phyloP scores from a whole-genome alignment of 139 green algal genomes.

The Chlorella sp. region DNA sequence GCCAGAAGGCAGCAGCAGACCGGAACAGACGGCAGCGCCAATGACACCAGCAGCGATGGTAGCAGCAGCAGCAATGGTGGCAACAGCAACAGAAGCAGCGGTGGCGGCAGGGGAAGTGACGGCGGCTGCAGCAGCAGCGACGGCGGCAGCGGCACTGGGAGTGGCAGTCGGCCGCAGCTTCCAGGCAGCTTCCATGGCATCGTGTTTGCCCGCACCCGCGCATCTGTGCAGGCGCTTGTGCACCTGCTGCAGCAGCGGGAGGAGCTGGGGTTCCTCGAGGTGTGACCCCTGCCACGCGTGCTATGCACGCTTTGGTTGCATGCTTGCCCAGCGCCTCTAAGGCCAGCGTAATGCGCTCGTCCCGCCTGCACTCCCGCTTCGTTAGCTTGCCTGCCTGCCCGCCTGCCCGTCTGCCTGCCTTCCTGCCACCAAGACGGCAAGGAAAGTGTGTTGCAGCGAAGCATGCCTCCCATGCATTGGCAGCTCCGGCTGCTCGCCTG shows the following conservation, averaged over 20 bases:
- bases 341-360: too few relatives aligned
- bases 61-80: neutral
- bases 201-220: neutral
- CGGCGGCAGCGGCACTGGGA: neutral
- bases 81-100: neutral
- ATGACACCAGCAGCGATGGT: neutral
- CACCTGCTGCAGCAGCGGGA: neutral
- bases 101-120: neutral
- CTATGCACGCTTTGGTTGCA: too few relatives aligned
- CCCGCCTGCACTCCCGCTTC: neutral
- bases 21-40: neutral
- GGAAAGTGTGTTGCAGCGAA: too few relatives aligned
- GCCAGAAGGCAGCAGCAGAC: neutral
- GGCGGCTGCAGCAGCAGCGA: neutral
- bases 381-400: neutral
- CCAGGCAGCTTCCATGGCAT: neutral
- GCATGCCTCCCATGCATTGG: too few relatives aligned
- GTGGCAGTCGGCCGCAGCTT: neutral
- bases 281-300: neutral
- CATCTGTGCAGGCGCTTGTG: neutral
- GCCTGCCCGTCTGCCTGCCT: neutral
- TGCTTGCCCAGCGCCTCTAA: too few relatives aligned
- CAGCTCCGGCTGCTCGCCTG: too few relatives aligned
- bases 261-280: neutral
- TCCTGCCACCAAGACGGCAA: neutral